Conservation (phyloP, 495 filamentous ascomycete genomes). For the Aspergillus sclerotioniger region DNA sequence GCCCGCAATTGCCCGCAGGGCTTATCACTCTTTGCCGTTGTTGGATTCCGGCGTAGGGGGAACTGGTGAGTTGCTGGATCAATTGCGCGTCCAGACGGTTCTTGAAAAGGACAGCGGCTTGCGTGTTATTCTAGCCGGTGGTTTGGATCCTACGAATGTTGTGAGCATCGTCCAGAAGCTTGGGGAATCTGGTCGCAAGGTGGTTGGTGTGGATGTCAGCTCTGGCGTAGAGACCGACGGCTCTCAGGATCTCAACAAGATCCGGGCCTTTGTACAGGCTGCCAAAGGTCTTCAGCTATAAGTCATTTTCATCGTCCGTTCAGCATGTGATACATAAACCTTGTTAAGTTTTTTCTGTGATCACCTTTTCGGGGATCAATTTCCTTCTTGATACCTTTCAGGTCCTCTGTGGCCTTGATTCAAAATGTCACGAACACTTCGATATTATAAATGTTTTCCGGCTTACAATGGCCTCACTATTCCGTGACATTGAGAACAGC, state of each 20-base stretch:
- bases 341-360: not conserved
- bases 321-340: not conserved
- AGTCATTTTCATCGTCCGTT: conserved; percentile 1
- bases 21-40: conserved; percentile 79
- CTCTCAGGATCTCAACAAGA: conserved; percentile 77
- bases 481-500: not conserved
- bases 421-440: not conserved
- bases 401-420: not conserved
- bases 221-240: conserved; percentile 89
- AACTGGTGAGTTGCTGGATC: conserved; percentile 72
- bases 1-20: conserved; percentile 64
- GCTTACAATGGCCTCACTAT: not conserved
- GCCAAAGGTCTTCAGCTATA: conserved; percentile 53
- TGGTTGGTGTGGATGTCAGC: conserved; percentile 87
- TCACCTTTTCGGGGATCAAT: conserved; percentile 11
- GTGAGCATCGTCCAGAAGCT: conserved; percentile 55
- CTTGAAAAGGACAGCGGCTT: conserved; percentile 63
- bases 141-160: conserved; percentile 75
- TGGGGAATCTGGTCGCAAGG: conserved; percentile 52
- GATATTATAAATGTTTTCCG: not conserved
- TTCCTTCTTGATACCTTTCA: not conserved
- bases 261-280: conserved; percentile 72
- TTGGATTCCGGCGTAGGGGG: conserved; percentile 84
- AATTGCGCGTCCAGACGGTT: conserved; percentile 57
- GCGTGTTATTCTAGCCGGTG: conserved; percentile 77